A percentile compares a stretch with the other conserved stretches of the same genome.
Evolutionary conservation across 2,329 filamentous ascomycete species (phyloP).

Genomic region (Ophiostoma angusticollis): DNA sequence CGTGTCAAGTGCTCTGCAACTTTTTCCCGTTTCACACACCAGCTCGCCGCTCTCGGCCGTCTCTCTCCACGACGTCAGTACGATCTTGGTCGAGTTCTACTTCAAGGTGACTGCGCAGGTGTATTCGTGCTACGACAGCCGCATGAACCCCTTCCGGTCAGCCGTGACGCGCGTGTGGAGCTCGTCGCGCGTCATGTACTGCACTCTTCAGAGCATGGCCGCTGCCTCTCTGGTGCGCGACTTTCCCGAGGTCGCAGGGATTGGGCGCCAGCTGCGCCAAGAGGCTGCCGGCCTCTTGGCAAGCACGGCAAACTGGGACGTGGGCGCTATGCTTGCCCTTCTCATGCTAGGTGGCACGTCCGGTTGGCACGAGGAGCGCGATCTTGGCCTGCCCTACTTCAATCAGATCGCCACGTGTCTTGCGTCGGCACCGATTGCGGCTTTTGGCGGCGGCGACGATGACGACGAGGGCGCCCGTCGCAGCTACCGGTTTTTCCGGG

Average conservation of each 20-base stretch:
- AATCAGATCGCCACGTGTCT: constrained; percentile 31
- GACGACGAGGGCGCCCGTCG: constrained; percentile 28
- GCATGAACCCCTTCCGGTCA: constrained; percentile 42
- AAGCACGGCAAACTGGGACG: constrained; percentile 30
- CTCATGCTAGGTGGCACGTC: constrained; percentile 41
- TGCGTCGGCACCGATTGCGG: constrained; percentile 15
- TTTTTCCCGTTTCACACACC: background rate
- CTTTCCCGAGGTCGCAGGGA: constrained; percentile 36
- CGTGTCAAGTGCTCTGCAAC: background rate
- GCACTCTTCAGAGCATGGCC: constrained; percentile 45
- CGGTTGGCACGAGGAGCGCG: constrained; percentile 39
- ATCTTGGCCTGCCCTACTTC: constrained; percentile 39
- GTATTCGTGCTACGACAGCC: constrained; percentile 43
- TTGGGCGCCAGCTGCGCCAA: constrained; percentile 38
- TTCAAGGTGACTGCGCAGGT: constrained; percentile 43
- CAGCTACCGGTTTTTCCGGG: constrained; percentile 33
- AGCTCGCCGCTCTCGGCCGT: constrained; percentile 18
- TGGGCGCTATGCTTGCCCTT: constrained; percentile 36
- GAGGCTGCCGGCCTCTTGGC: constrained; percentile 38
- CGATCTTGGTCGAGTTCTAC: constrained; percentile 43
- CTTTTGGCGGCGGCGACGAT: background rate
- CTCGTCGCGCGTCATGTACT: constrained; percentile 38
- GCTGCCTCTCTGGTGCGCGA: constrained; percentile 41
- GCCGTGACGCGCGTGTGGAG: constrained; percentile 26
- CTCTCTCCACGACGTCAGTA: constrained; percentile 32